A percentile compares a stretch with the other conserved stretches of the same genome.
These are phyloP conservation scores for Eruca vesicaria DNA, from an alignment of 441 rosid species.

Conservation along the genomic window DNA sequence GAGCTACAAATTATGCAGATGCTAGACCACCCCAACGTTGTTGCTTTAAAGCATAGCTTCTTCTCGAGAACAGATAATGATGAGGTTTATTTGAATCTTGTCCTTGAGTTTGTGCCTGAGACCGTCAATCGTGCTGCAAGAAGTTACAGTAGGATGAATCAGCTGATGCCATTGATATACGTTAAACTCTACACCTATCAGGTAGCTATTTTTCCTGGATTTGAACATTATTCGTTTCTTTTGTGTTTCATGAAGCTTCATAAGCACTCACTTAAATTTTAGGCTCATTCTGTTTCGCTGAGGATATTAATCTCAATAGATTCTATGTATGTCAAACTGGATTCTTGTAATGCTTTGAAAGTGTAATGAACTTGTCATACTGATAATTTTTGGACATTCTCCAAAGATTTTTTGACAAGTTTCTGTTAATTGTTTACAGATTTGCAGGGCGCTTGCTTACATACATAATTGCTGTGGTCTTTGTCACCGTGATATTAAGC, in stretches of 20 bases:
- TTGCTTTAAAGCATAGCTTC: slow-evolving; percentile 76
- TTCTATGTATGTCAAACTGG: background rate
- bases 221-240: background rate
- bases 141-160: slow-evolving; percentile 68
- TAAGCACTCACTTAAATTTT: background rate
- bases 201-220: slow-evolving; percentile 40
- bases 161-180: slow-evolving; percentile 81
- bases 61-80: slow-evolving; percentile 86
- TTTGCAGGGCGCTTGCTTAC: slow-evolving; percentile 91
- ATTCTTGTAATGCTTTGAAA: background rate
- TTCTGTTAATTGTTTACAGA: slow-evolving; percentile 49
- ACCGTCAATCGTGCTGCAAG: slow-evolving; percentile 76
- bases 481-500: slow-evolving; percentile 94
- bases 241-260: background rate
- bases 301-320: background rate
- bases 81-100: slow-evolving; percentile 86
- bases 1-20: slow-evolving; percentile 90
- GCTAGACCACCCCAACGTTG: slow-evolving; percentile 88
- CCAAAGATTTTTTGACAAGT: slow-evolving; percentile 3
- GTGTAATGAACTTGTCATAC: background rate
- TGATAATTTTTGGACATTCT: background rate
- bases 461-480: slow-evolving; percentile 81
- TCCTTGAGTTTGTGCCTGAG: slow-evolving; percentile 88
- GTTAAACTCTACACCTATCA: slow-evolving; percentile 88
- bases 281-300: background rate